Base-by-base conservation (phyloP, 2,329 filamentous ascomycete species). In the Metarhizium robertsii region DNA sequence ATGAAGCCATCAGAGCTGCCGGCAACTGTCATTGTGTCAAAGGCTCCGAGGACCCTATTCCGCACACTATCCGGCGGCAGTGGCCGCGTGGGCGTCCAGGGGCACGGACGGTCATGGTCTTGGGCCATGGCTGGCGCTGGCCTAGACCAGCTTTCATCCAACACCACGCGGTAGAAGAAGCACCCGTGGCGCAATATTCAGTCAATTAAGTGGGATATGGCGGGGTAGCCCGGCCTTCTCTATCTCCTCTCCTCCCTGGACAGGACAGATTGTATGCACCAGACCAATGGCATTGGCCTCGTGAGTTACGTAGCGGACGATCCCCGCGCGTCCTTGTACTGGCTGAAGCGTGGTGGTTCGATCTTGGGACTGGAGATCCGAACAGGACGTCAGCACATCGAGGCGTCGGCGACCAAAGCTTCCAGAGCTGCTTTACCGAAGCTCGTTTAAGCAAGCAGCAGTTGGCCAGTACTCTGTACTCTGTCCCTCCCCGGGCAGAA, bases 71-170 rank as follows among this genome's bases (percentile, higher is more conserved):
- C 34, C 36, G 18, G 40, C 51, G 54, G 51, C 50, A 50, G 46
- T 50, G 54, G 54, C 54, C 14, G 10, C 47, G 32, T 16, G 49
- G 46, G 49, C 40, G 50, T 32, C 42, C 50, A 55, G 50, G 42
- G 49, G 38, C 38, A 43, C 18, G 34, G 18, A 49, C 46, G 53
- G 49, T 18, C n/a, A 1, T 25, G 20, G 20, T 3, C 20, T 25
- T 25, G 20, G 20, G 20, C 20, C 20, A 38, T 52, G 45, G 50
- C 50, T 45, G 36, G 54, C 50, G 18, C 16, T 34, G 43, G 32
- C 34, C 42, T 20, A 52, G 11, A 47, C 46, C 49, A 25, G 25
- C 25, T 25, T 25, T 25, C 25, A 25, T 25, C 25, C 25, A 25
- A 25, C 25, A 42, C 45, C 38, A 40, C 7, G 13, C 38, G 42